phyloP scores from a whole-genome alignment of 352 stramenopile species.

The Saprolegnia diclina region DNA sequence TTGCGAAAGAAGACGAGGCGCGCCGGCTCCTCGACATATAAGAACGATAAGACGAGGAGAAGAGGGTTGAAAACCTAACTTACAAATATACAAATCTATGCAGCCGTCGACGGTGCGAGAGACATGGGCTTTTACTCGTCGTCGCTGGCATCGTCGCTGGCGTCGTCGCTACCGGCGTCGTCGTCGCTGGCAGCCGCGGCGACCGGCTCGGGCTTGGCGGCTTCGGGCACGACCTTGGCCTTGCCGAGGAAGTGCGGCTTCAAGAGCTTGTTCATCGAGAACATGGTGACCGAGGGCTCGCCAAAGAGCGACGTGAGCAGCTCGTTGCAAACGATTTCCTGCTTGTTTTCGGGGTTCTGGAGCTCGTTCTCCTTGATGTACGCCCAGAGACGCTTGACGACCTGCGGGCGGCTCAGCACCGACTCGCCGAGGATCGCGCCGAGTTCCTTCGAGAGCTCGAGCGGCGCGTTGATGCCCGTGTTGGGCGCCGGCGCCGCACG shows the following conservation, averaged over 20 bases:
- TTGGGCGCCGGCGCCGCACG: conserved; percentile 24
- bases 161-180: not conserved
- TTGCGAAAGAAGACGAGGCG: conserved; percentile 71
- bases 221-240: conserved; percentile 17
- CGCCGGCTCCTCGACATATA: conserved; percentile 64
- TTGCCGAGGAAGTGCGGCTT: conserved; percentile 33
- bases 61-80: conserved; percentile 6
- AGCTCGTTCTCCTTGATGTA: conserved; percentile 38
- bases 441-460: conserved; percentile 27
- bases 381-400: conserved; percentile 34
- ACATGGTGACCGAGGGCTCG: conserved; percentile 33
- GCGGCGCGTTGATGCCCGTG: conserved; percentile 25
- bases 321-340: conserved; percentile 36
- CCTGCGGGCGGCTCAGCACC: conserved; percentile 27
- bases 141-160: not conserved
- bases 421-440: conserved; percentile 25
- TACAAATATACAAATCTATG: conserved; percentile 16
- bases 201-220: not conserved
- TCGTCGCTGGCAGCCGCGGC: not conserved
- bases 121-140: not conserved
- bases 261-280: conserved; percentile 36
- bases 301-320: conserved; percentile 31
- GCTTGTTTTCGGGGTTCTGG: conserved; percentile 36
- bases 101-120: not conserved
- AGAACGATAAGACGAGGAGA: not conserved